Evolutionary conservation across 345 rosid species (phyloP).

Genomic region (Eucalyptus cloeziana): DNA sequence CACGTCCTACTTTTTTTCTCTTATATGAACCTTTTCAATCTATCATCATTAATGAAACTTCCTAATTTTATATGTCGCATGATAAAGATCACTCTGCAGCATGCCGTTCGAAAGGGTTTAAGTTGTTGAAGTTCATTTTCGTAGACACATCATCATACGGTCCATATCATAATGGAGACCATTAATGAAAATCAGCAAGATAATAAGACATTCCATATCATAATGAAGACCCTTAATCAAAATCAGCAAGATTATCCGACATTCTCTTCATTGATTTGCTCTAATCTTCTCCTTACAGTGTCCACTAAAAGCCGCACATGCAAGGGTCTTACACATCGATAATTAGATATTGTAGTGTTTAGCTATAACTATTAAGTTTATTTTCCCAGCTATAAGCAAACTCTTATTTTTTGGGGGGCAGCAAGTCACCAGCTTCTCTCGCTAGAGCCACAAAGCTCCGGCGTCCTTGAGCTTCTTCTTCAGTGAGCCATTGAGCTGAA

Average conservation of each 20-base stretch:
- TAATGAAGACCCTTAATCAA: neutral
- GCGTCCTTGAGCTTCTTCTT: neutral
- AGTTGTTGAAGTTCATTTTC: neutral
- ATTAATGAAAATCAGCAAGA: neutral
- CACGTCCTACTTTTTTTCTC: neutral
- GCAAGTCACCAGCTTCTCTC: neutral
- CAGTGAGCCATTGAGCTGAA: slow-evolving; percentile 21
- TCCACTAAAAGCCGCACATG: neutral
- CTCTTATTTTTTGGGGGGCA: neutral
- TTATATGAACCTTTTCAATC: neutral
- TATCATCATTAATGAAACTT: neutral
- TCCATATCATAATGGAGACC: neutral
- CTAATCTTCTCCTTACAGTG: neutral
- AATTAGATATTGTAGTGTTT: neutral
- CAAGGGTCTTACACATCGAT: neutral
- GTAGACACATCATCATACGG: neutral
- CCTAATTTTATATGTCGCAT: neutral
- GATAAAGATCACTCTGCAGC: neutral
- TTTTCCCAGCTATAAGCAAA: neutral
- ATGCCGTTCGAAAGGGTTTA: neutral
- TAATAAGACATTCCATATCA: neutral
- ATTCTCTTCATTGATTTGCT: neutral
- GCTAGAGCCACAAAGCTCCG: neutral
- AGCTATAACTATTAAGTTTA: neutral
- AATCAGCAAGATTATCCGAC: neutral